Base-by-base conservation (phyloP, 1,139 yeast species). In the Lizanozyma gosingica region DNA sequence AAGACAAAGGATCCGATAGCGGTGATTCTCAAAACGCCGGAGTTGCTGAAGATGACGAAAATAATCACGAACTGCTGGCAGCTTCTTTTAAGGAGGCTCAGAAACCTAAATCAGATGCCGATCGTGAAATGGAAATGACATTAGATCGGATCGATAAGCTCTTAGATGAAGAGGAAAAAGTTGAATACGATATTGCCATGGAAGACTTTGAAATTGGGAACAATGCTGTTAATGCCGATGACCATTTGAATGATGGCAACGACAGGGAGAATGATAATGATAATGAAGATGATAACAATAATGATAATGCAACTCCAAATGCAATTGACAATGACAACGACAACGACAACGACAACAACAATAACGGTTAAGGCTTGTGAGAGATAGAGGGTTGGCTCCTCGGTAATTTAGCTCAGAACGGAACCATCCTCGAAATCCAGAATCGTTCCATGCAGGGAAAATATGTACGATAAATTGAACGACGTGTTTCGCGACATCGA, bases 141-240 rank as follows among this genome's bases (percentile, higher is more conserved):
- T 46, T 63, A 34, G 48, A 56, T 29, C 59, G 62, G 33, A 67
- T 68, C 33, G 73, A 67, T 41, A 53, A 60, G 36, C 44, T 66
- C 44, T 52, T 68, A 15, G 70, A 63, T 2, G 67, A 60, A 18
- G 73, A 65, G 43, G 71, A 63, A n/a, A 56, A 62, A n/a, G 67
- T 64, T 4, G 68, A 66, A 18, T 67, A 67, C 46, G 64, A 65
- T 36, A 53, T 65, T 14, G 51, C 57, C 6, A 52, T 56, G 55
- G 48, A 40, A 14, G 47, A 47, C 6, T 17, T 9, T 14, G 36
- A 34, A 15, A 15, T 14, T 9, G 14, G 11, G 16, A 15, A 34
- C 11, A 15, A 9, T 4, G 14, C 15, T 4, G 36, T 15, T 15
- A 15, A n/a, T 4, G 36, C 15, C 14, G 36, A 16, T 4, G 17